phyloP scores from a whole-genome alignment of 495 filamentous ascomycete species.

The Penicillium samsonianum region DNA sequence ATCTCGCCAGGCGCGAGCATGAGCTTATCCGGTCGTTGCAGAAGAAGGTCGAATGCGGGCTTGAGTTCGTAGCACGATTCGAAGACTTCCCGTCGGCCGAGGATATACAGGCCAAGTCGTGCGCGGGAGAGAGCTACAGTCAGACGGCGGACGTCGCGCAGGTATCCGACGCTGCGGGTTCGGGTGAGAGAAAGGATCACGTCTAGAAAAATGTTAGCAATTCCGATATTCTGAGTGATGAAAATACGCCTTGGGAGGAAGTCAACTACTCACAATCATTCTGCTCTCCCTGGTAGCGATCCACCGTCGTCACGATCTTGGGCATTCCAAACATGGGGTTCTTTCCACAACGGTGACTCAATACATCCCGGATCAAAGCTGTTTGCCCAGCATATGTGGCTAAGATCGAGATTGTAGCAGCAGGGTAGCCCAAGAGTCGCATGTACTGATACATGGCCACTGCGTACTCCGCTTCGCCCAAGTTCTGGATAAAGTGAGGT shows the following conservation, averaged over 20 bases:
- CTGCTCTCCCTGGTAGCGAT: constrained; percentile 99
- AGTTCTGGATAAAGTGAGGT: constrained; percentile 97
- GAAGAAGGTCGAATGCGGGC: constrained; percentile 77
- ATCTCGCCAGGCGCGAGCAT: constrained; percentile 81
- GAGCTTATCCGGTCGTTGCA: constrained; percentile 73
- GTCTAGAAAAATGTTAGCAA: constrained; percentile 51
- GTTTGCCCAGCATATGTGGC: constrained; percentile 95
- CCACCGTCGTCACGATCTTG: constrained; percentile 87
- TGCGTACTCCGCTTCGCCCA: constrained; percentile 95
- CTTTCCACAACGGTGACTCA: constrained; percentile 79
- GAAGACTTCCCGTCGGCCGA: constrained; percentile 88
- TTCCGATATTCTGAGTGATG: not conserved
- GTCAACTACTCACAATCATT: constrained; percentile 86
- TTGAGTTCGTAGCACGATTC: constrained; percentile 85
- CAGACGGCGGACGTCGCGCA: constrained; percentile 89
- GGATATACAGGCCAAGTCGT: constrained; percentile 86
- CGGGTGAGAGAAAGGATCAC: constrained; percentile 90
- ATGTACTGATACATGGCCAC: constrained; percentile 97
- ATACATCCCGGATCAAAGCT: constrained; percentile 85
- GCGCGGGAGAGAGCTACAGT: constrained; percentile 97
- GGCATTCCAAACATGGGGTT: constrained; percentile 89
- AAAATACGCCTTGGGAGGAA: not conserved
- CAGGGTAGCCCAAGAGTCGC: constrained; percentile 95
- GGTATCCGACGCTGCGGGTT: constrained; percentile 86
- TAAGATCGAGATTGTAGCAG: constrained; percentile 83